Percentiles rank a stretch among this genome's conserved stretches.
These are phyloP conservation scores for Umbelopsis sp. DNA, from an alignment of 371 early-diverging fungal genomes.

Conservation along the genomic window DNA sequence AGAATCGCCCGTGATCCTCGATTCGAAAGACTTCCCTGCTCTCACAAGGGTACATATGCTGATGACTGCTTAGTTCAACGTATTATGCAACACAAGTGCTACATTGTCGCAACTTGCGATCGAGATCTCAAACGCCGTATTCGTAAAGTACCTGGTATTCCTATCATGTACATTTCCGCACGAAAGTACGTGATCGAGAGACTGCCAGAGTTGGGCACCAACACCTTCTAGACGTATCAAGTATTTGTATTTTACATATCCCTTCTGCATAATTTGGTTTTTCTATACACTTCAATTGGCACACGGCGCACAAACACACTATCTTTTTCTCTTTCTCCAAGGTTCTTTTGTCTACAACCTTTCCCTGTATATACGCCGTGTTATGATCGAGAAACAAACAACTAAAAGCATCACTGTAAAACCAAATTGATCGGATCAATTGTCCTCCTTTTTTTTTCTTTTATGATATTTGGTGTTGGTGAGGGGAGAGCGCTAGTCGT, in stretches of 20 bases:
- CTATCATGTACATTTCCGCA: slow-evolving; percentile 97
- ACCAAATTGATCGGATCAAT: too few relatives aligned
- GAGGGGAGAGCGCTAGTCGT: too few relatives aligned
- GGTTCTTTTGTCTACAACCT: background rate
- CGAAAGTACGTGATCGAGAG: slow-evolving; percentile 96
- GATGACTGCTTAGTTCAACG: slow-evolving; percentile 99
- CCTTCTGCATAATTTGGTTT: slow-evolving; percentile 14
- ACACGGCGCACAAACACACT: background rate
- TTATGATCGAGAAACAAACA: slow-evolving; percentile 7
- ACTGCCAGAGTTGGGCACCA: slow-evolving; percentile 82
- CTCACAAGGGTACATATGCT: slow-evolving; percentile 99
- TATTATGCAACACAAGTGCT: slow-evolving; percentile 96
- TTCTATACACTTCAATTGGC: background rate
- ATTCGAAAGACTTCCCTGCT: slow-evolving; percentile 95
- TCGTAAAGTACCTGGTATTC: slow-evolving; percentile 98
- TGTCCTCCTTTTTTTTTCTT: too few relatives aligned
- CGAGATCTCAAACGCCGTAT: slow-evolving; percentile 97
- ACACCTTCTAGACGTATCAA: slow-evolving; percentile 29
- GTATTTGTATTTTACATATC: slow-evolving; percentile 15
- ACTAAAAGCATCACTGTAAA: background rate
- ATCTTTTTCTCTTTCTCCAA: background rate
- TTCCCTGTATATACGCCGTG: slow-evolving; percentile 15
- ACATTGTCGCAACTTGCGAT: slow-evolving; percentile 99
- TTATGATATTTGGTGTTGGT: too few relatives aligned
- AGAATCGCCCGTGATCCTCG: slow-evolving; percentile 95